Evolutionary conservation across 2,329 filamentous ascomycete species (phyloP).

Genomic region (Aspergillus bombycis): DNA sequence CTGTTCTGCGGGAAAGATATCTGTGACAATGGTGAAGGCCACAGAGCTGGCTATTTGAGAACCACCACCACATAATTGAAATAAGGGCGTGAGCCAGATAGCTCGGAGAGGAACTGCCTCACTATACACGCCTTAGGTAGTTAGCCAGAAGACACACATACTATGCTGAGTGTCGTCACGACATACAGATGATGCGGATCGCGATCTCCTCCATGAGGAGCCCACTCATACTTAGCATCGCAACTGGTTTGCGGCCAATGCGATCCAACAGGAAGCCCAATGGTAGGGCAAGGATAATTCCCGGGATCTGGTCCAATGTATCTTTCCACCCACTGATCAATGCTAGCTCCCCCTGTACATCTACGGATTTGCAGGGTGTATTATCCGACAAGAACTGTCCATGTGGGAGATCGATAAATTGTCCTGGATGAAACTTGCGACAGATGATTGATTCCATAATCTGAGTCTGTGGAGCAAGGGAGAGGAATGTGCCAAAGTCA

Average conservation of each 20-base stretch:
- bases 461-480: constrained; percentile 18
- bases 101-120: constrained; percentile 11
- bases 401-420: neutral
- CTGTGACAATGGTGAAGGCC: constrained; percentile 14
- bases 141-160: neutral
- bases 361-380: constrained; percentile 10
- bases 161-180: neutral
- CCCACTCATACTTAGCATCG: constrained; percentile 13
- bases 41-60: constrained; percentile 13
- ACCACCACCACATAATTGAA: constrained; percentile 20
- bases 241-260: constrained; percentile 14
- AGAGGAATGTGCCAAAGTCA: constrained; percentile 15
- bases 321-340: constrained; percentile 17
- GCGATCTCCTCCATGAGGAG: constrained; percentile 10
- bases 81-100: constrained; percentile 18
- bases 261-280: constrained; percentile 20
- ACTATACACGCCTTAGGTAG: constrained; percentile 11
- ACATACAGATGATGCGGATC: constrained; percentile 15
- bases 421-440: constrained; percentile 12
- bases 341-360: constrained; percentile 18
- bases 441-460: constrained; percentile 19
- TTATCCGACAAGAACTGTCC: neutral
- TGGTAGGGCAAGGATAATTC: constrained; percentile 17
- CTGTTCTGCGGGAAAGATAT: constrained; percentile 17
- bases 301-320: constrained; percentile 14